Evolutionary conservation across 495 filamentous ascomycete genomes (phyloP), one percentile per base, ranked within the genome.

Genomic region (Aspergillus heteromorphus): DNA sequence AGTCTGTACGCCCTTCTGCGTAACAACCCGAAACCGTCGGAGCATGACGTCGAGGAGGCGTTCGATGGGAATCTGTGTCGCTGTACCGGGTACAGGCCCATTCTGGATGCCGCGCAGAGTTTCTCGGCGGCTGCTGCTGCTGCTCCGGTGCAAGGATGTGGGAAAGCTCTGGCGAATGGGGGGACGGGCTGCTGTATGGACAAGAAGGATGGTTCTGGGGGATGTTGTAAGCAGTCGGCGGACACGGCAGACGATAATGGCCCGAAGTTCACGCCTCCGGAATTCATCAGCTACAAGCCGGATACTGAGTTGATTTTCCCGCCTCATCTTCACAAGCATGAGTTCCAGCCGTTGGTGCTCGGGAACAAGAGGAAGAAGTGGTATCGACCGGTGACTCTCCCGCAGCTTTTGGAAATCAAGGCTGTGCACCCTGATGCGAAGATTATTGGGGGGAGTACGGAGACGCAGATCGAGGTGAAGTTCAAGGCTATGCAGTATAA

Each of bases 401-500:
- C 91, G 19, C 91, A 98, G 63, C 74, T 98, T 19, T 73, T 98
- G 20, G 85, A 96, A 59, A 95, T 98, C 69, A 97, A 96, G 74
- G 83, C 74, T 59, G 83, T 83, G 0, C 86, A 91, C 56, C 93
- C 92, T 0, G 83, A 84, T 5, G 89, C 92, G 2, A 98, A 98
- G 71, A 79, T 98, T 53, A 96, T 98, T 55, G 92, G 92, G 21
- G 93, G 93, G 40, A 95, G 90, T 66, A 95, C 90, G 4, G 93
- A 98, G 71, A 97, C 92, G 0, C 93, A 97, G 67, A 97, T 98
- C 49, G 93, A 98, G 69, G 86, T 95, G 71, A 97, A 96, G 65
- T 98, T 98, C 79, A 97, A 98, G 75, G 89, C 83, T 2, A 84
- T 95, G 81, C 83, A 90, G 60, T 98, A 96, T 66, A 81, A 83